Evolutionary conservation across 2,329 filamentous ascomycete genomes (phyloP).

Genomic region (Colletotrichum sp.): DNA sequence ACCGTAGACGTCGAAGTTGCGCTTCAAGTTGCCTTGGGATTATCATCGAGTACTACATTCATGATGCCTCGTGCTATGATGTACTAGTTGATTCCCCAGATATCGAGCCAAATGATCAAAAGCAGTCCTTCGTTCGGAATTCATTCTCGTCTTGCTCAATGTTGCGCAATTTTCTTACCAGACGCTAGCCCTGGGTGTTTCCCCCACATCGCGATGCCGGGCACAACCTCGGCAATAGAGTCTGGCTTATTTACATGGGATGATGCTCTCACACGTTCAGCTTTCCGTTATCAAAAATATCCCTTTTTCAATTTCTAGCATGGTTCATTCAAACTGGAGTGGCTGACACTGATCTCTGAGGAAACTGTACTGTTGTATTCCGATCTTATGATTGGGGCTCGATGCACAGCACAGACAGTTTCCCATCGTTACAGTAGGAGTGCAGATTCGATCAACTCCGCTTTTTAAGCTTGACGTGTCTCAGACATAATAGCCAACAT

Average conservation of each 20-base stretch:
- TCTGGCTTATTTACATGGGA: neutral
- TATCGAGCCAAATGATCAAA: neutral
- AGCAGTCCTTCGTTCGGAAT: neutral
- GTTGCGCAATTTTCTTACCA: neutral
- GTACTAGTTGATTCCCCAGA: neutral
- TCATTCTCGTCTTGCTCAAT: neutral
- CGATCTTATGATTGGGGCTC: neutral
- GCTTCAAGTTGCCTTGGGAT: neutral
- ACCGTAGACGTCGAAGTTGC: neutral
- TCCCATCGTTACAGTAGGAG: neutral
- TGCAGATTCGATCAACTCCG: neutral
- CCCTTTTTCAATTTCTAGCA: accelerated
- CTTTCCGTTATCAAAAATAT: neutral
- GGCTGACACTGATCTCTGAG: neutral
- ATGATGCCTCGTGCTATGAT: neutral
- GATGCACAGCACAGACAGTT: neutral
- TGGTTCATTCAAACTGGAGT: neutral
- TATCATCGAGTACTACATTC: neutral
- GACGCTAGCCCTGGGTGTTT: neutral
- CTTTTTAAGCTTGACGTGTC: neutral
- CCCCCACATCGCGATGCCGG: neutral
- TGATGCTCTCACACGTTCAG: neutral
- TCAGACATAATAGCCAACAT: neutral
- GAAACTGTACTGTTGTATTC: neutral
- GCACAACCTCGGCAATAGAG: neutral